These are phyloP conservation scores for Cercospora sp. DNA, from an alignment of 2,329 filamentous ascomycete species.

Conservation along the genomic window DNA sequence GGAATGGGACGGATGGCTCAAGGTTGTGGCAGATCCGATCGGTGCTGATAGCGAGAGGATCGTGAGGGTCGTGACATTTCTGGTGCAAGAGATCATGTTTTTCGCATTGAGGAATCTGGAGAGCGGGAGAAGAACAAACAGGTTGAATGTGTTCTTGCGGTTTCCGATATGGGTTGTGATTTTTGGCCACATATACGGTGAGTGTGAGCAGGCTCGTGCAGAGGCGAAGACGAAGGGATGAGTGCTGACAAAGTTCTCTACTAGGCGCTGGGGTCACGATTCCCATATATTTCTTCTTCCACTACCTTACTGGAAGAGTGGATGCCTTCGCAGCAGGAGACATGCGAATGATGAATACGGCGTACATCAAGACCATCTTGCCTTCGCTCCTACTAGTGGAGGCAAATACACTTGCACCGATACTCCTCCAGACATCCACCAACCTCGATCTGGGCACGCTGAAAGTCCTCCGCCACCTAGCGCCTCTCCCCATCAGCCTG, in stretches of 20 bases:
- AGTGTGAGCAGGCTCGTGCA: background rate
- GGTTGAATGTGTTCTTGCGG: conserved; percentile 6
- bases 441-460: background rate
- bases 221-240: background rate
- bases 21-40: background rate
- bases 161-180: conserved; percentile 29
- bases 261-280: conserved; percentile 35
- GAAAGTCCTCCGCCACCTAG: conserved; percentile 17
- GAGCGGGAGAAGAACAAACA: conserved; percentile 8
- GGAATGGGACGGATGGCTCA: background rate
- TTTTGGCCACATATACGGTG: conserved; percentile 35
- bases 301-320: conserved; percentile 41
- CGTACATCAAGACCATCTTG: conserved; percentile 36
- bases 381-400: conserved; percentile 17
- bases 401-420: background rate
- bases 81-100: background rate
- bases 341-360: conserved; percentile 37
- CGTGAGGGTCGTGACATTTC: background rate
- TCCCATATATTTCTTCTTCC: conserved; percentile 44
- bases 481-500: conserved; percentile 24
- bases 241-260: background rate
- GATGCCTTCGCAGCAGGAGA: conserved; percentile 40
- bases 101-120: background rate
- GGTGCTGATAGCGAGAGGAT: background rate
- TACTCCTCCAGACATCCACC: background rate